Base-by-base conservation (phyloP, 768 basidiomycete genomes). In the Boletus subparvulus region DNA sequence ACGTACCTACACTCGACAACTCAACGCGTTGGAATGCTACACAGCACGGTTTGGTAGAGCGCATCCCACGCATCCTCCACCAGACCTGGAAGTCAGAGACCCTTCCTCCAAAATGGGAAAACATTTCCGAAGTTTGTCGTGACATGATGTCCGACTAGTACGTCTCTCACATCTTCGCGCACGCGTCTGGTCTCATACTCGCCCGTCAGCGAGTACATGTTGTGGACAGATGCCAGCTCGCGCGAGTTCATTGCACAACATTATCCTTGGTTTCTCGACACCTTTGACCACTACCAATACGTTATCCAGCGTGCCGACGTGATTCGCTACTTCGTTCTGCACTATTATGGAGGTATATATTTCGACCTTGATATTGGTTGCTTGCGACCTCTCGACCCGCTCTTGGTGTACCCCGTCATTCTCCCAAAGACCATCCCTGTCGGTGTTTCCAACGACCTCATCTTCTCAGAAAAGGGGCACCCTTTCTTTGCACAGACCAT, bases 291-390 rank as follows among this genome's bases (percentile, higher is more conserved):
- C 61, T 99, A 99, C 80, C 78, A 82, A 56, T 98, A 94, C 73
- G 77, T 83, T 42, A 97, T 98, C 66, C 94, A 96, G 69, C 91
- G 97, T 42, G 97, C 97, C 24, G 97, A 99, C 73, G 92, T 84
- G 33, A 98, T 99, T 63, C 94, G 97, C 53, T 99, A 99, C 77
- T 99, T 99, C 70, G 85, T 99, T 54, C 88, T 99, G 43, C 85
- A 98, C 73, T 84, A 94, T 68, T 98, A 89, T 67, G 97, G 97
- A 36, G 97, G 97, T 33, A 75, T 98, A 61, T 99, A 99, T 76
- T 77, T 98, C 67, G 97, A 99, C 75, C 83, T 99, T 52, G 97
- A 99, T 74, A 88, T 99, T 59, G 97, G 97, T 30, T 98, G 97
- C 70, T 73, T 87, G 42, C 86, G 91, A 19, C 86, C 87, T 8